These are phyloP conservation scores for Cladobotryum protrusum DNA, from an alignment of 2,329 filamentous ascomycete genomes.

Conservation along the genomic window DNA sequence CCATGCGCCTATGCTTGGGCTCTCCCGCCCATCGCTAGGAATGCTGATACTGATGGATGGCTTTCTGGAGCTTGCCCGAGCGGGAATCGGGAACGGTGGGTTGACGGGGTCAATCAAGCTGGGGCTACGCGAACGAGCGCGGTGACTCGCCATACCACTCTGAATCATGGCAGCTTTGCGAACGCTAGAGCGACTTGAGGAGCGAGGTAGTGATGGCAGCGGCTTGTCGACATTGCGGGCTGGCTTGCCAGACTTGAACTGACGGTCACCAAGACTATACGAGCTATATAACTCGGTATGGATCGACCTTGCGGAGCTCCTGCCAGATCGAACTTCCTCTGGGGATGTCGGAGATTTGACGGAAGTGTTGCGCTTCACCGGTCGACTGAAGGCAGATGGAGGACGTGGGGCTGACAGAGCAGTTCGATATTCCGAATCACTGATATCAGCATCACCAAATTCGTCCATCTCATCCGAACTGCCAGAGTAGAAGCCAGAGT, in stretches of 20 bases:
- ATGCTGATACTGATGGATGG: slow-evolving; percentile 59
- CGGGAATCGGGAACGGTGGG: slow-evolving; percentile 89
- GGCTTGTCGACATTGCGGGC: slow-evolving; percentile 35
- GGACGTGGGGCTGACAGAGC: slow-evolving; percentile 58
- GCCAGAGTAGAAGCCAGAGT: slow-evolving; percentile 71
- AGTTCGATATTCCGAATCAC: slow-evolving; percentile 62
- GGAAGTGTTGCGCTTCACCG: slow-evolving; percentile 37
- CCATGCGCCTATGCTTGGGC: slow-evolving; percentile 56
- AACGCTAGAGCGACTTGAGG: slow-evolving; percentile 46
- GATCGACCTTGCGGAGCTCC: slow-evolving; percentile 28
- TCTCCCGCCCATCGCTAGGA: slow-evolving; percentile 58
- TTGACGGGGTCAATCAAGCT: slow-evolving; percentile 53
- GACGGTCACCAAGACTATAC: slow-evolving; percentile 32
- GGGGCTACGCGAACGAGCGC: slow-evolving; percentile 57
- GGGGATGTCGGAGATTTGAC: slow-evolving; percentile 36
- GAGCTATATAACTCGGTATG: slow-evolving; percentile 41
- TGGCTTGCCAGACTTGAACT: slow-evolving; percentile 24
- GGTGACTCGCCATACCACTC: slow-evolving; percentile 66
- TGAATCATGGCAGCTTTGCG: slow-evolving; percentile 75
- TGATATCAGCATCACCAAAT: slow-evolving; percentile 54
- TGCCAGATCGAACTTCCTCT: slow-evolving; percentile 29
- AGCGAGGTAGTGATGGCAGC: slow-evolving; percentile 21
- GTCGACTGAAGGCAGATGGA: slow-evolving; percentile 30
- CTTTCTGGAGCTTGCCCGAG: slow-evolving; percentile 78
- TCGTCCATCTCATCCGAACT: slow-evolving; percentile 63